Conservation (phyloP, 2,329 filamentous ascomycete species). For the Penicillium sp. region DNA sequence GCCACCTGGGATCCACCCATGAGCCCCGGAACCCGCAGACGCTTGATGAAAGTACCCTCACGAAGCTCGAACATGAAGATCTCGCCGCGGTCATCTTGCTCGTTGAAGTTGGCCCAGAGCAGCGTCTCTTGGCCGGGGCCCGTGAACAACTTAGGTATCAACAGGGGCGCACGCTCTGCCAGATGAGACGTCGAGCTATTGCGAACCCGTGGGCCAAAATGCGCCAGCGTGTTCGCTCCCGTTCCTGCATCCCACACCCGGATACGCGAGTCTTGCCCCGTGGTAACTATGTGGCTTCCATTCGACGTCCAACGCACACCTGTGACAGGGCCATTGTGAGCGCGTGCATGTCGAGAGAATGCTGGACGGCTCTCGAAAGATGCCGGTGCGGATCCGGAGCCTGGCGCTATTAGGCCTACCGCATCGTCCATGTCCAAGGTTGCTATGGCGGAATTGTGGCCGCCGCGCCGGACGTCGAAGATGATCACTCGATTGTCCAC, state of each 20-base stretch:
- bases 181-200: constrained; percentile 65
- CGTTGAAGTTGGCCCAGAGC: constrained; percentile 78
- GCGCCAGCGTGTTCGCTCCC: constrained; percentile 83
- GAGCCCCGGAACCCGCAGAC: constrained; percentile 66
- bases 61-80: constrained; percentile 79
- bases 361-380: constrained; percentile 41
- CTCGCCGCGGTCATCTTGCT: constrained; percentile 64
- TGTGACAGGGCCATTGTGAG: constrained; percentile 82
- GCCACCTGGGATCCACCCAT: constrained; percentile 43
- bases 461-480: constrained; percentile 82
- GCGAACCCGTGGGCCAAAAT: constrained; percentile 79
- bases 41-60: constrained; percentile 71
- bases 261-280: constrained; percentile 81
- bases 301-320: constrained; percentile 82
- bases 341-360: constrained; percentile 53
- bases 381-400: constrained; percentile 33
- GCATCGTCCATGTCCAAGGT: constrained; percentile 83
- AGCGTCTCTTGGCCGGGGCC: constrained; percentile 64
- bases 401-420: constrained; percentile 60
- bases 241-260: constrained; percentile 82
- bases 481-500: constrained; percentile 79
- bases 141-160: constrained; percentile 63
- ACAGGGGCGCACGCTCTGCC: constrained; percentile 62
- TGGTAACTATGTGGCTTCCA: constrained; percentile 73
- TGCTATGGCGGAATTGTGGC: constrained; percentile 67